Conservation (phyloP, 257 asterid genomes). For the Nicotiana sylvestris region DNA sequence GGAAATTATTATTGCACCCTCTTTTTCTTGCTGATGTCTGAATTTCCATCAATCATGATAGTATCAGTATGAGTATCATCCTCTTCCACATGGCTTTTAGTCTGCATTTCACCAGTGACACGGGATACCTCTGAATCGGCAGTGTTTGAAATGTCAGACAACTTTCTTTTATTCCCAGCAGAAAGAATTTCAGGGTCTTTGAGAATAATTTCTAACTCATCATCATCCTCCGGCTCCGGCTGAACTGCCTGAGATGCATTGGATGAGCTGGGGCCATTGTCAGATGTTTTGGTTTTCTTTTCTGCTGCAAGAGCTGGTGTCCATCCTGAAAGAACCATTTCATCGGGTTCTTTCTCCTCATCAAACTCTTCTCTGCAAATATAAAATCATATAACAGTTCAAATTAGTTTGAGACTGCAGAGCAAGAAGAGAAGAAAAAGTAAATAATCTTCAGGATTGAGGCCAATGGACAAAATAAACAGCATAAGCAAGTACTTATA, state of each 20-base stretch:
- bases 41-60: constrained; percentile 36
- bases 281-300: constrained; percentile 38
- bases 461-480: neutral
- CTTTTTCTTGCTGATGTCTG: constrained; percentile 42
- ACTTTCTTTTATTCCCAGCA: constrained; percentile 67
- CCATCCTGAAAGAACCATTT: constrained; percentile 87
- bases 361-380: constrained; percentile 80
- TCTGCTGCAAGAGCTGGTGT: constrained; percentile 43
- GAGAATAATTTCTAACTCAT: constrained; percentile 47
- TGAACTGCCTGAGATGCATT: constrained; percentile 35
- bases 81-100: constrained; percentile 39
- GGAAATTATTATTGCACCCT: constrained; percentile 31
- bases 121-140: constrained; percentile 20
- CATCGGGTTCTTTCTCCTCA: constrained; percentile 95
- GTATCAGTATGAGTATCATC: constrained; percentile 29
- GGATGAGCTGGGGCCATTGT: constrained; percentile 71
- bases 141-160: constrained; percentile 24
- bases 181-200: constrained; percentile 11
- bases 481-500: neutral
- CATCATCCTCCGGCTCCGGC: constrained; percentile 43
- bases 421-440: neutral
- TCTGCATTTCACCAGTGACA: constrained; percentile 23
- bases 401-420: neutral
- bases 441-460: neutral
- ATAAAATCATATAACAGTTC: constrained; percentile 9